phyloP scores from a whole-genome alignment of 768 basidiomycete species.

The Phylloporus sp. region DNA sequence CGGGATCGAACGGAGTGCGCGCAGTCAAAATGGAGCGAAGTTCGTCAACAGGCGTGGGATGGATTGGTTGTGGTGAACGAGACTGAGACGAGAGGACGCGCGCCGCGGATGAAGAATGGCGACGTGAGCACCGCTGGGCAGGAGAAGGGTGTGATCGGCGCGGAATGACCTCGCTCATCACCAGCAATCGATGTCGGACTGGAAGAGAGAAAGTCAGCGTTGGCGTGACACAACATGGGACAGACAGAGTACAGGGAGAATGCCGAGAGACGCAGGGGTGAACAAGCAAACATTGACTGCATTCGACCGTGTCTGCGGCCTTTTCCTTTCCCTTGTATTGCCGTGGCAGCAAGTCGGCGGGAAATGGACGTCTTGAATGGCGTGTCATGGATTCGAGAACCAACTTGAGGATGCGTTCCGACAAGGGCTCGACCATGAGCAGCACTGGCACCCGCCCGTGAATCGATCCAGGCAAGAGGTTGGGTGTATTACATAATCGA shows the following conservation, averaged over 20 bases:
- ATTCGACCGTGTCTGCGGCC: conserved; percentile 30
- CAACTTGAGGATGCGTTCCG: conserved; percentile 30
- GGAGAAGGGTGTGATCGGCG: conserved; percentile 18
- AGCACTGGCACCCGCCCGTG: conserved; percentile 4
- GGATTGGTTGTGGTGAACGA: conserved; percentile 1
- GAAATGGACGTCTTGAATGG: conserved; percentile 31
- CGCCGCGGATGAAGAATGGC: conserved; percentile 23
- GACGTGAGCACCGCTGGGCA: conserved; percentile 18
- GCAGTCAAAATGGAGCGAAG: conserved; percentile 21
- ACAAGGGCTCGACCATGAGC: conserved; percentile 63
- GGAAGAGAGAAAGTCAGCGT: conserved; percentile 7
- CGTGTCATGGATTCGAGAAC: conserved; percentile 28
- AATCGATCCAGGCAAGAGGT: not conserved
- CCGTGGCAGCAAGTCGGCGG: conserved; percentile 46
- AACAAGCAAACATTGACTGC: conserved; percentile 22
- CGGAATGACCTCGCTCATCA: conserved; percentile 34
- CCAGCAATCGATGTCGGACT: conserved; percentile 34
- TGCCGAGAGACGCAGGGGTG: conserved; percentile 43
- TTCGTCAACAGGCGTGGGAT: conserved; percentile 1
- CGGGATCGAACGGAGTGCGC: conserved; percentile 28
- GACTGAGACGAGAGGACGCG: conserved; percentile 12
- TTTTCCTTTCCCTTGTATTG: conserved; percentile 52
- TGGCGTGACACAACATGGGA: not conserved
- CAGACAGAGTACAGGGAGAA: conserved; percentile 36
- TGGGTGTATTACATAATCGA: conserved; percentile 23